phyloP scores from a whole-genome alignment of 257 asterid species.

The Primulina huaijiensis region DNA sequence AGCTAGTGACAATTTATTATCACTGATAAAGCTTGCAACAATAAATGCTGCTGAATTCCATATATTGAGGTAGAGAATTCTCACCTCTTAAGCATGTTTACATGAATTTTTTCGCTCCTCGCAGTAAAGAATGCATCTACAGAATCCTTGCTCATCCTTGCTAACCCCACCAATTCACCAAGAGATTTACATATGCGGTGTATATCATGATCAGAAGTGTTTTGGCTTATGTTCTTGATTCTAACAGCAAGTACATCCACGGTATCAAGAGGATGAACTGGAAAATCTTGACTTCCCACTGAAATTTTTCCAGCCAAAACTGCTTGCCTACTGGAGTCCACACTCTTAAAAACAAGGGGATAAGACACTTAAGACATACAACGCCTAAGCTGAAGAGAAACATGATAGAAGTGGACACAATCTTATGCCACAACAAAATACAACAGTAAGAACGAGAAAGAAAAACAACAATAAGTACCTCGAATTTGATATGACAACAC shows the following conservation, averaged over 20 bases:
- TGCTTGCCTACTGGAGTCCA: constrained; percentile 38
- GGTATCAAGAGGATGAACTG: constrained; percentile 27
- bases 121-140: not conserved
- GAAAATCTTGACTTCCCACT: constrained; percentile 31
- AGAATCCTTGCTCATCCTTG: not conserved
- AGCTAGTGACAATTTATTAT: not conserved
- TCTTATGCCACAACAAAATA: not conserved
- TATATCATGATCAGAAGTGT: constrained; percentile 31
- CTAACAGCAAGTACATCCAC: constrained; percentile 36
- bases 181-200: constrained; percentile 39
- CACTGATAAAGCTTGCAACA: not conserved
- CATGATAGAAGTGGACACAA: not conserved
- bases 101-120: not conserved
- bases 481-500: constrained; percentile 38
- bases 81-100: not conserved
- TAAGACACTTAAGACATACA: constrained; percentile 9
- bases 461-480: constrained; percentile 29
- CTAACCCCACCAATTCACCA: constrained; percentile 48
- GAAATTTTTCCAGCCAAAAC: constrained; percentile 32
- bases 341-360: constrained; percentile 32
- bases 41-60: not conserved
- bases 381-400: constrained; percentile 4
- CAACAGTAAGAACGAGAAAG: not conserved
- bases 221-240: constrained; percentile 38
- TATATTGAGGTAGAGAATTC: not conserved